Percentiles rank a stretch among this genome's conserved stretches.
phyloP scores from a whole-genome alignment of 352 stramenopile species.

The Elongisporangium senticosum region DNA sequence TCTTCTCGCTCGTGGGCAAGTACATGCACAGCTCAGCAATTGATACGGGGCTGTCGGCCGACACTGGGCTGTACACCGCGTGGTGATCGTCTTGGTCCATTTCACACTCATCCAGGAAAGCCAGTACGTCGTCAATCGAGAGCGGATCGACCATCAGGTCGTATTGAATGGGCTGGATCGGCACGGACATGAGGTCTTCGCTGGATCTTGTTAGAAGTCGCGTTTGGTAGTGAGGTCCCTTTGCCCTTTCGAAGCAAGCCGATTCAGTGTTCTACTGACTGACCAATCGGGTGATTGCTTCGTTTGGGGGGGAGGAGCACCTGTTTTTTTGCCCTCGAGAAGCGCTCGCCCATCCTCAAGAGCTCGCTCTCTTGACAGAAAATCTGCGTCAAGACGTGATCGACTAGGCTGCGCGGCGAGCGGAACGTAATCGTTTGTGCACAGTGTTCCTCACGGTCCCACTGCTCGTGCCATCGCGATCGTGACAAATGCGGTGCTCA shows the following conservation, averaged over 20 bases:
- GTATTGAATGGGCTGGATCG: neutral
- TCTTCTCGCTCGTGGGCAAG: neutral
- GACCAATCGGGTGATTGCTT: neutral
- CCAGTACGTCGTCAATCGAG: neutral
- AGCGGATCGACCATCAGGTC: neutral
- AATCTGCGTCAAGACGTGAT: neutral
- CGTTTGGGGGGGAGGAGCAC: neutral
- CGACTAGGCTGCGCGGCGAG: neutral
- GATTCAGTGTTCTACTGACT: neutral
- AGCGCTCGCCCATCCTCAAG: neutral
- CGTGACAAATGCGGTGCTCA: neutral
- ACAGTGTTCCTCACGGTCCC: neutral
- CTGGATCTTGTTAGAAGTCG: too few relatives aligned
- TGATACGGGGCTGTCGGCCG: neutral
- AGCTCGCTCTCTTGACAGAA: neutral
- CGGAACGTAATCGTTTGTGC: neutral
- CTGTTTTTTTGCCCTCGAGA: neutral
- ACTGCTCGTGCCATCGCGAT: neutral
- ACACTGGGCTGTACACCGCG: neutral
- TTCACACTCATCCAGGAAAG: neutral
- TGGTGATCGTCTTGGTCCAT: neutral
- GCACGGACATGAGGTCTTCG: neutral
- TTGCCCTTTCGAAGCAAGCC: neutral
- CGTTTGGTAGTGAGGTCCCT: neutral
- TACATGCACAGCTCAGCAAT: neutral